These are phyloP conservation scores for Beauveria rudraprayagi DNA, from an alignment of 2,329 filamentous ascomycete genomes.

Conservation along the genomic window DNA sequence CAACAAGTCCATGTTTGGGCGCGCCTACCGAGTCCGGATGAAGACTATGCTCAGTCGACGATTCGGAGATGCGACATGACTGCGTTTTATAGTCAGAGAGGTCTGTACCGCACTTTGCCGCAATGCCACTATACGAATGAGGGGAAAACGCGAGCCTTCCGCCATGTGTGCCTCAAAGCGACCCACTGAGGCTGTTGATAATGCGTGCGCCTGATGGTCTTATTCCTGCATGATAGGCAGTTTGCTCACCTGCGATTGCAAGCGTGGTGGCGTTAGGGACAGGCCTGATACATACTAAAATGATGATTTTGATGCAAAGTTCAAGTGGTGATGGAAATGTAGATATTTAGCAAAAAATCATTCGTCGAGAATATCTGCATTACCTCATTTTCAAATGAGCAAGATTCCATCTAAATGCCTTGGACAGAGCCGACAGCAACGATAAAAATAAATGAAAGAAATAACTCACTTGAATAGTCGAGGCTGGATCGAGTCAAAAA, in stretches of 20 bases:
- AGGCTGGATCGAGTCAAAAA: background rate
- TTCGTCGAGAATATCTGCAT: no score
- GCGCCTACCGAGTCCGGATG: background rate
- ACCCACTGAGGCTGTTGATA: background rate
- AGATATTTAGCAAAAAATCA: no score
- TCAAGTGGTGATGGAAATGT: background rate
- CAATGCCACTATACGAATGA: background rate
- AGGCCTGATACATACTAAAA: no score
- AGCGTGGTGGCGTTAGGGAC: no score
- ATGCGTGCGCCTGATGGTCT: background rate
- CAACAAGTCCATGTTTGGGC: conserved; percentile 17
- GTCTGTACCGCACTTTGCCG: background rate
- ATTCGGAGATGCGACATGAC: background rate
- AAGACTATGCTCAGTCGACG: background rate
- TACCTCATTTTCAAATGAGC: background rate
- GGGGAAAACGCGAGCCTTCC: conserved; percentile 5
- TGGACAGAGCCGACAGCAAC: background rate
- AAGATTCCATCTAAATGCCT: background rate
- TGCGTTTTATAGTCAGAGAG: background rate
- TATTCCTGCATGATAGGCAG: background rate
- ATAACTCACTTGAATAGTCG: background rate
- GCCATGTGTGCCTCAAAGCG: background rate
- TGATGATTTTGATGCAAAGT: fast-evolving
- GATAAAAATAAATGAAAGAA: background rate
- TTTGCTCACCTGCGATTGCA: no score